Base-by-base conservation (phyloP, 805 yeast genomes). In the Candida nitratophila region DNA sequence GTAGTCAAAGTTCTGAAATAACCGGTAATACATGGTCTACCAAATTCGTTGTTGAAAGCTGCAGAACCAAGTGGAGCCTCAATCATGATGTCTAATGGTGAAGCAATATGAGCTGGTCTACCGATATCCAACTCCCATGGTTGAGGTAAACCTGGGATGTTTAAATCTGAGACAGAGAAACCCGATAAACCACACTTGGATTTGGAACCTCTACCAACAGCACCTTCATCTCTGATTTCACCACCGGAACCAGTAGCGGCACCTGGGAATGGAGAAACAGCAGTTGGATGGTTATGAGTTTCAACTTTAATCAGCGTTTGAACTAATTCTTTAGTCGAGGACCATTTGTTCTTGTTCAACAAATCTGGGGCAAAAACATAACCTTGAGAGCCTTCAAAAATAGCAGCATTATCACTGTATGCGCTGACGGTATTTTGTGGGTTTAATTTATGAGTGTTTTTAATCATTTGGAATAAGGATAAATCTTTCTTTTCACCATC, bases 161-260 rank as follows among this genome's bases (percentile, higher is more conserved):
- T 73, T 63, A 93, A 74, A 66, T 93, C 98, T 34, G 95, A 83
- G 20, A 89, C 96, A 11, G 95, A 77, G 66, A 81, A 93, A 9
- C 99, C 99, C 36, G 95, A 74, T 49, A 93, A 73, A 44, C 99
- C 99, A 60, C 97, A 96, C 68, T 93, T 91, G 37, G 98, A 79
- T 65, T 88, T 88, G 22, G 98, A 91, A 39, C 99, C 99, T 64
- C 97, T 81, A 50, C 99, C 99, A 22, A 93, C 96, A 27, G 99
- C 99, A 69, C 97, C 99, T 70, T 93, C 99, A 66, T 93, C 99
- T 75, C 99, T 86, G 59, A 93, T 93, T 69, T 93, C 99, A 71
- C 99, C 99, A 64, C 99, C 99, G 11, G 98, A 90, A 50, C 99
- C 99, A 14, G 99, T 93, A 37, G 99, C 96, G 29, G 99, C 99